Conservation (phyloP, 352 stramenopile species). For the Saprolegnia parasitica region DNA sequence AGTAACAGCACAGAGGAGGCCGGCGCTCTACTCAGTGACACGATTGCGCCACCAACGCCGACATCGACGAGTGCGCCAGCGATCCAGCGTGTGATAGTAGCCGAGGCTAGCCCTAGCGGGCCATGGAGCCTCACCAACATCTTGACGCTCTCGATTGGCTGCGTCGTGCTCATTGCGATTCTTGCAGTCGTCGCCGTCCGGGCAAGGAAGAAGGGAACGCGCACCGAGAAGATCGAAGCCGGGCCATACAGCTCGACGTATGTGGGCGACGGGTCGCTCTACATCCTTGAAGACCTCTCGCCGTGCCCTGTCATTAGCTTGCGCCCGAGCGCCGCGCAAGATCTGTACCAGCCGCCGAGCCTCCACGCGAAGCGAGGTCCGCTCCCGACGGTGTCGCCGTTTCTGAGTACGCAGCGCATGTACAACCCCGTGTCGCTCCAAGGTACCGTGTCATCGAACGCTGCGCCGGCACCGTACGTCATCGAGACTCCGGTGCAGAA, state of each 20-base stretch:
- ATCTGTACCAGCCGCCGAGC: neutral
- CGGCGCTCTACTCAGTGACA: no score
- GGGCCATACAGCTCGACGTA: conserved; percentile 11
- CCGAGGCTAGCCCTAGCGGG: neutral
- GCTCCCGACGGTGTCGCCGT: neutral
- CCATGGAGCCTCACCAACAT: neutral
- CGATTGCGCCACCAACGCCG: neutral
- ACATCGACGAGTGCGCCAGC: neutral
- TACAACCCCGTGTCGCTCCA: neutral
- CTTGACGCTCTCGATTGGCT: neutral
- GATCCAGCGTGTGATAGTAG: neutral
- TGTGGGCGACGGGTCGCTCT: conserved; percentile 6
- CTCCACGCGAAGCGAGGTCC: neutral
- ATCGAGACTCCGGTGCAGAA: neutral
- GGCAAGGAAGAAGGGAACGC: neutral
- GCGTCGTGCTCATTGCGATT: neutral
- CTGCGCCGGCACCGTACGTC: neutral
- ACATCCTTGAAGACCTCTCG: conserved; percentile 12
- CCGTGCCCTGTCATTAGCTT: conserved; percentile 4
- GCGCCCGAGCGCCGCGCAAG: conserved; percentile 6
- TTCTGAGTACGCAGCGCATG: neutral
- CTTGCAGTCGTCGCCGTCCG: neutral
- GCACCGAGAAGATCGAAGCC: conserved; percentile 8
- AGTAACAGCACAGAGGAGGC: no score
- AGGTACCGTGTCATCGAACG: neutral